Base-by-base conservation (phyloP, 108 stramenopile species). In the Mediolabrus comicus region DNA sequence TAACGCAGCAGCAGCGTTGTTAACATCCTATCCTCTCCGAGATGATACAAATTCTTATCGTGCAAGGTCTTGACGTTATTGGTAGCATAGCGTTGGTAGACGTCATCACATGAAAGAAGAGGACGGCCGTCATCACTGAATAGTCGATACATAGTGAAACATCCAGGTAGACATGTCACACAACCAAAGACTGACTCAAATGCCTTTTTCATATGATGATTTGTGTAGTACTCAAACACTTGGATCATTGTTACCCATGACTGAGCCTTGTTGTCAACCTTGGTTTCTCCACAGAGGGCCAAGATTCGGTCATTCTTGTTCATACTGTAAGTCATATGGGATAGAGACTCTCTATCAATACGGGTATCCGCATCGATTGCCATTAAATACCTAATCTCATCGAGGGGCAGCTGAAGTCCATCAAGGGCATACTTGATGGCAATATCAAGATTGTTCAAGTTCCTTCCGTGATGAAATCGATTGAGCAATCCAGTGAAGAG, bases 161-260 rank as follows among this genome's bases (percentile, higher is more conserved):
- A 85, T 19, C 84, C 84, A 2, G 84, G 84, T 2, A 85, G 65
- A 54, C 84, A 85, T 1, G 84, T 85, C 10, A 85, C 84, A 33
- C 84, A 85, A 9, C 84, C 84, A 65, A 85, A 85, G 5, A 83
- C 82, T 10, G 70, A 72, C 62, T 85, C 84, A 64, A 85, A 85
- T 7, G 77, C 77, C 67, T 85, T 85, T 75, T 83, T 83, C 66
- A 81, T 67, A 35, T 83, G 78, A 56, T 85, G 84, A 51, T 80
- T 85, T 0, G 79, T 76, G 71, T 75, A 85, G 52, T 85, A 82
- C 53, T 85, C 84, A 60, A 80, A 85, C 16, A 85, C 84, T 73
- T 85, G 84, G 30, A 85, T 82, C 84, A 85, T 85, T 1, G 84
- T 85, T 1, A 85, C 82, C 80, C 82, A 82, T 11, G 55, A 59